Conservation (phyloP, 768 basidiomycete species). For the Austroboletus eburneus region DNA sequence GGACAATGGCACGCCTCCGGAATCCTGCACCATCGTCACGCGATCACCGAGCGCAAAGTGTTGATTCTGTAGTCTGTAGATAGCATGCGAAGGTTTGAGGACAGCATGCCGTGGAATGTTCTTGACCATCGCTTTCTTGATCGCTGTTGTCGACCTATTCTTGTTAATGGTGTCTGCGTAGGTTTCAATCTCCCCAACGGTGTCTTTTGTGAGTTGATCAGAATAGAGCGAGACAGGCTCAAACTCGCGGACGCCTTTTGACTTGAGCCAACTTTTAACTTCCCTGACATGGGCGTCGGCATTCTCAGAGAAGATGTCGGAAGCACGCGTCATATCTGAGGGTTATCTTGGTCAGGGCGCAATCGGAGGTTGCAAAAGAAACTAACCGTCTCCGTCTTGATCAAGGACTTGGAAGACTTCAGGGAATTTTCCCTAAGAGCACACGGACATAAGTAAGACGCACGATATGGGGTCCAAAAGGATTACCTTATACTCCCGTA, state of each 20-base stretch:
- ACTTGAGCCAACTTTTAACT: slow-evolving; percentile 80
- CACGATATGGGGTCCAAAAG: too few species aligned
- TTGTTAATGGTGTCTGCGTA: slow-evolving; percentile 65
- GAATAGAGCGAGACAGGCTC: slow-evolving; percentile 91
- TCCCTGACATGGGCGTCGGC: slow-evolving; percentile 72
- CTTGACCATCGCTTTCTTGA: slow-evolving; percentile 93
- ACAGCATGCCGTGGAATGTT: slow-evolving; percentile 91
- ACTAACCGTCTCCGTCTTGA: slow-evolving; percentile 54
- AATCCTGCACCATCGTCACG: slow-evolving; percentile 94
- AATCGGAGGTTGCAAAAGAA: not conserved
- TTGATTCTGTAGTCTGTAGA: slow-evolving; percentile 88
- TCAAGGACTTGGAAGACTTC: slow-evolving; percentile 78
- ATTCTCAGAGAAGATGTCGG: slow-evolving; percentile 52
- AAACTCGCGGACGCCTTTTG: slow-evolving; percentile 82
- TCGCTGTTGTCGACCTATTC: slow-evolving; percentile 53
- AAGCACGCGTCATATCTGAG: slow-evolving; percentile 73
- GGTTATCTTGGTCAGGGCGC: slow-evolving; percentile 1
- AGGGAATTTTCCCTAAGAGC: slow-evolving; percentile 66
- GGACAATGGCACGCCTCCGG: slow-evolving; percentile 85
- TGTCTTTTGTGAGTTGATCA: slow-evolving; percentile 89
- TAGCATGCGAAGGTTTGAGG: slow-evolving; percentile 86
- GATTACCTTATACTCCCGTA: slow-evolving; percentile 76
- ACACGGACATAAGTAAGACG: not conserved
- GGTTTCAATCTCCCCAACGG: slow-evolving; percentile 74
- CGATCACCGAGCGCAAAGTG: slow-evolving; percentile 85